A percentile compares a stretch with the other conserved stretches of the same genome.
Conservation (phyloP, 805 yeast species). For the Naumovozyma castellii region DNA sequence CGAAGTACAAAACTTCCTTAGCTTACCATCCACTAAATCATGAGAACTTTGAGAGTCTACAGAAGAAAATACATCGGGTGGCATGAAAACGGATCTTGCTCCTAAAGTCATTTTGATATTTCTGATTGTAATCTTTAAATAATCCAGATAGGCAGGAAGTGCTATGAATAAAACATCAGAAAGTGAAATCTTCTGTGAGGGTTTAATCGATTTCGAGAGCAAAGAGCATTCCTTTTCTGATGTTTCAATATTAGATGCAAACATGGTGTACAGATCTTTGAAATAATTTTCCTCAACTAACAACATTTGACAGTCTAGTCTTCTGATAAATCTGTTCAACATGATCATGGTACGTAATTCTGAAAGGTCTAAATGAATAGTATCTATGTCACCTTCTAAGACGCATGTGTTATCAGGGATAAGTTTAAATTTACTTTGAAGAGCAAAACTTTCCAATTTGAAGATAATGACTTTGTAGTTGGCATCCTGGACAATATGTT, state of each 20-base stretch:
- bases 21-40: slow-evolving; percentile 33
- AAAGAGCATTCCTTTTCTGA: slow-evolving; percentile 14
- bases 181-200: slow-evolving; percentile 5
- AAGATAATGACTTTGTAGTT: slow-evolving; percentile 15
- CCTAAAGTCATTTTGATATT: slow-evolving; percentile 29
- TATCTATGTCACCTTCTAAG: slow-evolving; percentile 17
- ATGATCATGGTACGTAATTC: slow-evolving; percentile 25
- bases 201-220: slow-evolving; percentile 5
- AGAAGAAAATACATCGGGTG: slow-evolving; percentile 30
- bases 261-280: slow-evolving; percentile 21
- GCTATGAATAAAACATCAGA: slow-evolving; percentile 18
- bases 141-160: slow-evolving; percentile 31
- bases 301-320: slow-evolving; percentile 19
- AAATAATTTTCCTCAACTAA: slow-evolving; percentile 25
- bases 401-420: slow-evolving; percentile 17
- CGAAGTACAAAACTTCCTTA: slow-evolving; percentile 28
- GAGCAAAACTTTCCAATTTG: slow-evolving; percentile 12
- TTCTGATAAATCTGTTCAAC: slow-evolving; percentile 18
- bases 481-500: slow-evolving; percentile 14
- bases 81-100: slow-evolving; percentile 36
- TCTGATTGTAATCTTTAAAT: slow-evolving; percentile 16
- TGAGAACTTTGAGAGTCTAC: slow-evolving; percentile 29
- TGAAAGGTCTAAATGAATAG: slow-evolving; percentile 19
- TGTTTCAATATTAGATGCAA: slow-evolving; percentile 16
- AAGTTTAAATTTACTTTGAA: slow-evolving; percentile 16